A percentile compares a stretch with the other conserved stretches of the same genome.
Evolutionary conservation across 768 basidiomycete species (phyloP).

Genomic region (Phlegmacium glaucopus): DNA sequence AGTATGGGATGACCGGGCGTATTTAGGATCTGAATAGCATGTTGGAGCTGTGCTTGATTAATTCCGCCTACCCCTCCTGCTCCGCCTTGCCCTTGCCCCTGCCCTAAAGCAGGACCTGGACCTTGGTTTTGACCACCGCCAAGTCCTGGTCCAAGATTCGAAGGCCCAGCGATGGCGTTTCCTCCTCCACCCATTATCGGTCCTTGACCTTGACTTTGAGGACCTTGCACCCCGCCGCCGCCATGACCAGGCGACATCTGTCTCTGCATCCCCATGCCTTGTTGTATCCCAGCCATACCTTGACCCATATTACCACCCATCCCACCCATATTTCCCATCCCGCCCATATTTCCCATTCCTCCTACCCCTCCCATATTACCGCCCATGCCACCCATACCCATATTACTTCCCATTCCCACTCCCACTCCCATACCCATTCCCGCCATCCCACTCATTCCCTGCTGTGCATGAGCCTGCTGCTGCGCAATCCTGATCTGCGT

Average conservation of each 20-base stretch:
- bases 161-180: conserved; percentile 19
- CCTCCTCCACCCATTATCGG: conserved; percentile 4
- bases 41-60: conserved; percentile 26
- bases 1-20: conserved; percentile 55
- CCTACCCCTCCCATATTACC: conserved; percentile 6
- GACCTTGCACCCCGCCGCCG: too few relatives aligned
- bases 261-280: too few relatives aligned
- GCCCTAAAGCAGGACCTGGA: not conserved
- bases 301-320: conserved; percentile 9
- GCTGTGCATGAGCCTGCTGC: conserved; percentile 27
- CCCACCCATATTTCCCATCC: conserved; percentile 6
- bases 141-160: conserved; percentile 2
- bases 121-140: conserved; percentile 5
- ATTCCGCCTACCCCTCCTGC: not conserved
- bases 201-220: conserved; percentile 8
- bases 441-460: not conserved
- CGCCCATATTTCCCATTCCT: conserved; percentile 7
- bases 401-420: conserved; percentile 7
- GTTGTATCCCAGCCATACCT: conserved; percentile 9
- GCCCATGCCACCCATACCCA: conserved; percentile 6
- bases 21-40: conserved; percentile 48
- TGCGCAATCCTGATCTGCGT: conserved; percentile 33
- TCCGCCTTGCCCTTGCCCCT: conserved; percentile 2
- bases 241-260: too few relatives aligned
- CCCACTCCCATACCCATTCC: conserved; percentile 6